phyloP scores from a whole-genome alignment of 805 yeast genomes.

The Pichia cephalocereana region DNA sequence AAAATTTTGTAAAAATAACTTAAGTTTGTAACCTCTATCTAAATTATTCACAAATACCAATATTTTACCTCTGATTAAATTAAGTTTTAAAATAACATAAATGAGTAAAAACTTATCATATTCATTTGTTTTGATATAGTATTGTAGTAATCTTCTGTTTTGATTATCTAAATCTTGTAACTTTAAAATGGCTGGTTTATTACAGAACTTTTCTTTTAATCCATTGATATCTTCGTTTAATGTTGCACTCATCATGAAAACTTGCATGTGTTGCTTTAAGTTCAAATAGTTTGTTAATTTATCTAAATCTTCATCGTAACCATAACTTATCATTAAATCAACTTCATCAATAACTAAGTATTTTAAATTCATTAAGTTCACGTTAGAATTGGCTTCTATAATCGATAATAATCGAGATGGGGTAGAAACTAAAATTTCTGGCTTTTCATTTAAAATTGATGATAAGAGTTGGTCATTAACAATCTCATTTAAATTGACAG shows the following conservation, averaged over 20 bases:
- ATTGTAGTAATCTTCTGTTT: slow-evolving; percentile 64
- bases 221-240: slow-evolving; percentile 76
- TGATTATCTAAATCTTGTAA: slow-evolving; percentile 55
- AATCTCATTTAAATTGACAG: slow-evolving; percentile 54
- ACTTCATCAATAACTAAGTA: slow-evolving; percentile 91
- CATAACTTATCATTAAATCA: slow-evolving; percentile 81
- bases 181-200: slow-evolving; percentile 72
- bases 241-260: slow-evolving; percentile 95
- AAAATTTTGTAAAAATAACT: slow-evolving; percentile 86
- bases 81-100: slow-evolving; percentile 85
- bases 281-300: slow-evolving; percentile 56
- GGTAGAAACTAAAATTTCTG: slow-evolving; percentile 78
- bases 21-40: slow-evolving; percentile 90
- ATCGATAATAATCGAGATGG: slow-evolving; percentile 65
- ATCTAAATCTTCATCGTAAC: slow-evolving; percentile 77
- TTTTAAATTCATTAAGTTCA: slow-evolving; percentile 48
- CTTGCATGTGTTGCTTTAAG: slow-evolving; percentile 68
- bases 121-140: slow-evolving; percentile 78
- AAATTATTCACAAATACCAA: slow-evolving; percentile 85
- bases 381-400: slow-evolving; percentile 35
- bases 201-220: slow-evolving; percentile 70
- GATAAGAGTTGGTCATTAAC: slow-evolving; percentile 62
- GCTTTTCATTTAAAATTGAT: slow-evolving; percentile 61
- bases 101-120: slow-evolving; percentile 85
- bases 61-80: slow-evolving; percentile 84